Evolutionary conservation across 2,329 filamentous ascomycete species (phyloP).

Genomic region (Byssochlamys sp.): DNA sequence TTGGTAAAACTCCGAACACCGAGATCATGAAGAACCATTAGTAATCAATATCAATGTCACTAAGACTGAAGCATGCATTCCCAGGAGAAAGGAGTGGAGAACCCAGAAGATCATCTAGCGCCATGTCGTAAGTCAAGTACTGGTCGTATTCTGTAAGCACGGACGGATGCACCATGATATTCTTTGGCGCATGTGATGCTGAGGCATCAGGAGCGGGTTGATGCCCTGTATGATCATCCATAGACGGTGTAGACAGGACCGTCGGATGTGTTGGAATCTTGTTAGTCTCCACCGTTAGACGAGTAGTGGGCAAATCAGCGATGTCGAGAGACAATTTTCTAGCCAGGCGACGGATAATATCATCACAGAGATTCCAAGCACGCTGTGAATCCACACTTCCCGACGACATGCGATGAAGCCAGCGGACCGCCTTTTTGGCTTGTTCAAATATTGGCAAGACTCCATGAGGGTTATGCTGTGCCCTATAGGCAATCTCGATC

Average conservation of each 20-base stretch:
- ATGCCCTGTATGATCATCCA: not conserved
- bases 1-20: not conserved
- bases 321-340: not conserved
- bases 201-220: not conserved
- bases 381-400: not conserved
- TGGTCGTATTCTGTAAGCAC: not conserved
- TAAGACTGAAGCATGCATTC: not conserved
- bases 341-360: not conserved
- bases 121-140: not conserved
- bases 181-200: not conserved
- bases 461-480: constrained; percentile 20
- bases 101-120: not conserved
- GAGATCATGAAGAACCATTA: not conserved
- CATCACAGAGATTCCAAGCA: not conserved
- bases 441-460: constrained; percentile 18
- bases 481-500: constrained; percentile 16
- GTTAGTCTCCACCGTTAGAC: not conserved
- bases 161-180: not conserved
- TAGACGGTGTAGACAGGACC: not conserved
- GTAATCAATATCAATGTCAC: not conserved
- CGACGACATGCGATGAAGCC: constrained; percentile 16
- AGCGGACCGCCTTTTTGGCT: constrained; percentile 25
- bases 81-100: not conserved
- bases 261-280: not conserved
- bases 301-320: not conserved